Conservation (phyloP, 225 moss, liverwort and hornwort species). For the Polytrichum formosum region DNA sequence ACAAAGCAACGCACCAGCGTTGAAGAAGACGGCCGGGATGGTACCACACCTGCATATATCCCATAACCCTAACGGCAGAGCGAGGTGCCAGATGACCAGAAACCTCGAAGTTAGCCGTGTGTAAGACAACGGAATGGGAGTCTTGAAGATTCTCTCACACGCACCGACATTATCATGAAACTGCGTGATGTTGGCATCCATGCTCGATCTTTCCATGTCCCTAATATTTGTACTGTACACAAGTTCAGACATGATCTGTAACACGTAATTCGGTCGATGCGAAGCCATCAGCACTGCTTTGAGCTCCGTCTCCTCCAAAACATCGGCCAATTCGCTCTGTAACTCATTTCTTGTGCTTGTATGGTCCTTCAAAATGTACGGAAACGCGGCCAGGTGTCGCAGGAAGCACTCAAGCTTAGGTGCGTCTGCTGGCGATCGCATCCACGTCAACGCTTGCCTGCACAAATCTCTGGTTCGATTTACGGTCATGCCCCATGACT, state of each 20-base stretch:
- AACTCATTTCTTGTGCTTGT: slow-evolving; percentile 21
- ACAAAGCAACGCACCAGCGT: slow-evolving; percentile 27
- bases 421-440: slow-evolving; percentile 24
- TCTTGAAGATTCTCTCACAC: slow-evolving; percentile 66
- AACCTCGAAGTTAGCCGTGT: slow-evolving; percentile 44
- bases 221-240: slow-evolving; percentile 35
- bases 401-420: slow-evolving; percentile 45
- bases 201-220: slow-evolving; percentile 41
- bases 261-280: slow-evolving; percentile 49
- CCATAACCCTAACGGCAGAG: slow-evolving; percentile 36
- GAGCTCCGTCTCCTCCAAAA: slow-evolving; percentile 27
- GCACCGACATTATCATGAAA: slow-evolving; percentile 60
- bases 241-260: slow-evolving; percentile 64
- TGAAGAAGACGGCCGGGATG: slow-evolving; percentile 26
- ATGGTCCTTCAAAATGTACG: slow-evolving; percentile 58
- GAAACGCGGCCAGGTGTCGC: slow-evolving; percentile 42
- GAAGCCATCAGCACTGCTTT: slow-evolving; percentile 20
- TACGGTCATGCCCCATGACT: slow-evolving; percentile 64
- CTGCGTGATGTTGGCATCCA: slow-evolving; percentile 54
- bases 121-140: slow-evolving; percentile 67
- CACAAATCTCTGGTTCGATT: slow-evolving; percentile 50
- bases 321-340: slow-evolving; percentile 18
- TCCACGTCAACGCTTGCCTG: slow-evolving; percentile 62
- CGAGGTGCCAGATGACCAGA: slow-evolving; percentile 35
- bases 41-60: slow-evolving; percentile 25